phyloP scores from a whole-genome alignment of 2,329 filamentous ascomycete species.

The Aspergillus quadricinctus region DNA sequence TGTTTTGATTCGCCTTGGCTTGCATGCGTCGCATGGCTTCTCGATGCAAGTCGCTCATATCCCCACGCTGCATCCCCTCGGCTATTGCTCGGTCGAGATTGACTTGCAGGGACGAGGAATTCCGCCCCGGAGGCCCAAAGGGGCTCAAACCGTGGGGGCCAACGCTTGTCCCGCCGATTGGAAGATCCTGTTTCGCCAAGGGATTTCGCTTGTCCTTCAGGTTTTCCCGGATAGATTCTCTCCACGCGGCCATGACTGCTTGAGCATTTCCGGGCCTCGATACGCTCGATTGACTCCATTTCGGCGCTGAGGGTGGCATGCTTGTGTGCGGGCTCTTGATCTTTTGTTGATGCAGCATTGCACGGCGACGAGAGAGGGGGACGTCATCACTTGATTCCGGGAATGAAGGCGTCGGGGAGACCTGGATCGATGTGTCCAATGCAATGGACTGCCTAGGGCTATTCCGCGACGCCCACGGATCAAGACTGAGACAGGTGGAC shows the following conservation, averaged over 20 bases:
- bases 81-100: constrained; percentile 63
- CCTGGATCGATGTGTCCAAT: neutral
- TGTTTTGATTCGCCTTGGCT: constrained; percentile 46
- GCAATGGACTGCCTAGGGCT: constrained; percentile 22
- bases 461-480: constrained; percentile 27
- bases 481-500: constrained; percentile 31
- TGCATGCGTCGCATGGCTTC: constrained; percentile 81
- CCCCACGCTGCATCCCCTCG: constrained; percentile 69
- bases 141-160: constrained; percentile 51
- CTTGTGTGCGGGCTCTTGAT: constrained; percentile 48
- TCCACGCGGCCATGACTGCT: constrained; percentile 62
- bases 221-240: constrained; percentile 61
- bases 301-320: constrained; percentile 20
- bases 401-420: constrained; percentile 18
- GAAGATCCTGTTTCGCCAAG: constrained; percentile 19
- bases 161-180: constrained; percentile 13
- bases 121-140: constrained; percentile 55
- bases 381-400: constrained; percentile 59
- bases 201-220: constrained; percentile 40
- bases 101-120: constrained; percentile 48
- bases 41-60: constrained; percentile 71
- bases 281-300: constrained; percentile 9
- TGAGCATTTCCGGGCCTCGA: constrained; percentile 33
- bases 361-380: constrained; percentile 64
- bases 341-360: constrained; percentile 55